Evolutionary conservation across 129 eudicot species (phyloP).

Genomic region (carrot (Daucus carota)): DNA sequence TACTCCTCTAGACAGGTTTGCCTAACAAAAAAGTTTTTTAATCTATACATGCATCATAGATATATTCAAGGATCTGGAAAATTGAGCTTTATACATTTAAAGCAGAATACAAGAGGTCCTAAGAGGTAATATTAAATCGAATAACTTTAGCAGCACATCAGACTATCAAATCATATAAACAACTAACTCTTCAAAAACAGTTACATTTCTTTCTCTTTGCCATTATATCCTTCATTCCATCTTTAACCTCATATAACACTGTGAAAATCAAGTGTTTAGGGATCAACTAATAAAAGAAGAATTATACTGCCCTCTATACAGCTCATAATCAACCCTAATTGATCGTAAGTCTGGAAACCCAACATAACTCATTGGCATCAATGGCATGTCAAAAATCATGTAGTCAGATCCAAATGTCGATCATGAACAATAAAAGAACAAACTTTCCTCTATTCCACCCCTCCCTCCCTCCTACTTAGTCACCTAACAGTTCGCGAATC

Average conservation of each 20-base stretch:
- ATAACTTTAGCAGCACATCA: neutral
- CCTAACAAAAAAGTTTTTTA: constrained; percentile 8
- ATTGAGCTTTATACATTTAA: neutral
- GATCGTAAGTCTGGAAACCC: neutral
- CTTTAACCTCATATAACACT: neutral
- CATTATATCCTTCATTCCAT: neutral
- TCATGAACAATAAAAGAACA: neutral
- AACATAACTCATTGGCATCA: neutral
- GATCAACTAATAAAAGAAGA: neutral
- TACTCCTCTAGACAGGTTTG: constrained; percentile 31
- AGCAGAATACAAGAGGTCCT: neutral
- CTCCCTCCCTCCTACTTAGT: no score
- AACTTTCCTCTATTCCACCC: neutral
- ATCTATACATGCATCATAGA: neutral
- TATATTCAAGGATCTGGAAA: neutral
- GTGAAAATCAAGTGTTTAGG: neutral
- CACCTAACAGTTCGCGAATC: no score
- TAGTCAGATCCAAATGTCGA: neutral
- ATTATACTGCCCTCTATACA: neutral
- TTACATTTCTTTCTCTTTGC: neutral
- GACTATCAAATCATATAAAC: neutral
- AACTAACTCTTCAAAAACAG: neutral
- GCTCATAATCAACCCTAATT: neutral
- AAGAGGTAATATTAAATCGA: neutral
- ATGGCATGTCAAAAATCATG: no score